Evolutionary conservation across 768 basidiomycete genomes (phyloP), one percentile per base, ranked within the genome.

Genomic region (Suillus occidentalis): DNA sequence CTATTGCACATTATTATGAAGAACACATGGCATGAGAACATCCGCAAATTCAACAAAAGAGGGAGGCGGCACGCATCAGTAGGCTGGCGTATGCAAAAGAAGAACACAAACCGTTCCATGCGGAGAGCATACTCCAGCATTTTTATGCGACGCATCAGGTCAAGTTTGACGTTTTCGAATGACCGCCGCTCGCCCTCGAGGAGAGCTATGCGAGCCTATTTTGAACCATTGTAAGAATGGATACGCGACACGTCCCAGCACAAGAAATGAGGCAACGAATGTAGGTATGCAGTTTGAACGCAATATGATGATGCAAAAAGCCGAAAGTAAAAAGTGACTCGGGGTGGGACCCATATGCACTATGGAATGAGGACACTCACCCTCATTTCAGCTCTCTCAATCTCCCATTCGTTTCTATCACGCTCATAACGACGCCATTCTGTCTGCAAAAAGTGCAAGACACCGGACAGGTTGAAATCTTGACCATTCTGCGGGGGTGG

Each of bases 331-430:
- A 58, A 58, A 59, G 58, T 42, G 58, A 59, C 58, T 42, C 40
- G 39, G 16, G 12, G 22, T 25, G 28, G 39, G 56, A 22, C 7
- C 10, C n/a, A 37, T 56, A 16, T 39, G 43, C 28, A 34, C 63
- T 53, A 22, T 59, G 47, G 40, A 60, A 31, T 22, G 20, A 39
- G 9, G 14, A 6, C 50, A 87, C 92, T 72, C 68, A 95, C 95
- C 85, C 97, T 85, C 96, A 99, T 98, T 79, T 99, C 97, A 39
- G 97, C 97, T 70, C 97, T 84, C 79, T 99, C 97, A 72, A 99
- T 99, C 83, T 99, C 97, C 97, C 97, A 99, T 80, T 99, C 97
- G 76, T 99, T 99, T 72, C 97, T 86, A 81, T 99, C 97, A 76
- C 96, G 89, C 78, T 99, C 97, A 74, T 97, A 99, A 66, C 94